Conservation (phyloP, 805 yeast genomes). For the Schwanniomyces sp. region DNA sequence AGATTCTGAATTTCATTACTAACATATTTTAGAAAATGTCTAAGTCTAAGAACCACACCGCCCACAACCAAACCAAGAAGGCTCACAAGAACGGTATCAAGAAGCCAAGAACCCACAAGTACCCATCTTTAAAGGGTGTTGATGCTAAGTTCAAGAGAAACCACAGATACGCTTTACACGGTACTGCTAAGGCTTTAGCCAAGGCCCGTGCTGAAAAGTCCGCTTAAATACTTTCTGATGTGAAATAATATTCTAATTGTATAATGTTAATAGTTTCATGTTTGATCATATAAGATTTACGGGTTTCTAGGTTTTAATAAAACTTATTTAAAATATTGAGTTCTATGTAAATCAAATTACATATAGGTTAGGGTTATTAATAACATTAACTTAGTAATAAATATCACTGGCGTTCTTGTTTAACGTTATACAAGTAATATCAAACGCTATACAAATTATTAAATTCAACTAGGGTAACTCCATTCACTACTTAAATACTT, state of each 20-base stretch:
- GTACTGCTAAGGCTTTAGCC: constrained; percentile 93
- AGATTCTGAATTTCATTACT: constrained; percentile 17
- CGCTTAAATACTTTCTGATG: constrained; percentile 23
- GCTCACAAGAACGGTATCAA: constrained; percentile 99
- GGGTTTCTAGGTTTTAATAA: constrained; percentile 14
- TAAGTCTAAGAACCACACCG: constrained; percentile 99
- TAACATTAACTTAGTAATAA: background rate
- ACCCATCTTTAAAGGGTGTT: constrained; percentile 98
- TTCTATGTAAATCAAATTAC: background rate
- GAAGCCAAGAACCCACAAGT: constrained; percentile 97
- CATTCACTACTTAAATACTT: background rate
- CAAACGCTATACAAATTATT: too few species aligned
- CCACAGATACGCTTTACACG: constrained; percentile 99
- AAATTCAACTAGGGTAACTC: background rate
- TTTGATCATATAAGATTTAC: constrained; percentile 10
- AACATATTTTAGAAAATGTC: constrained; percentile 62
- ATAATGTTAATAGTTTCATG: constrained; percentile 16
- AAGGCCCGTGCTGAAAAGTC: constrained; percentile 64
- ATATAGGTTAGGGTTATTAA: too few species aligned
- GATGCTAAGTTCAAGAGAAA: constrained; percentile 99
- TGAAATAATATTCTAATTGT: constrained; percentile 4
- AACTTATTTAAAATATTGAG: constrained; percentile 8
- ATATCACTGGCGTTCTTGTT: background rate
- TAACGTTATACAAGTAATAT: too few species aligned
- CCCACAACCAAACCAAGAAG: constrained; percentile 99